phyloP scores from a whole-genome alignment of 768 basidiomycete genomes.

The Termitomyces sp. region DNA sequence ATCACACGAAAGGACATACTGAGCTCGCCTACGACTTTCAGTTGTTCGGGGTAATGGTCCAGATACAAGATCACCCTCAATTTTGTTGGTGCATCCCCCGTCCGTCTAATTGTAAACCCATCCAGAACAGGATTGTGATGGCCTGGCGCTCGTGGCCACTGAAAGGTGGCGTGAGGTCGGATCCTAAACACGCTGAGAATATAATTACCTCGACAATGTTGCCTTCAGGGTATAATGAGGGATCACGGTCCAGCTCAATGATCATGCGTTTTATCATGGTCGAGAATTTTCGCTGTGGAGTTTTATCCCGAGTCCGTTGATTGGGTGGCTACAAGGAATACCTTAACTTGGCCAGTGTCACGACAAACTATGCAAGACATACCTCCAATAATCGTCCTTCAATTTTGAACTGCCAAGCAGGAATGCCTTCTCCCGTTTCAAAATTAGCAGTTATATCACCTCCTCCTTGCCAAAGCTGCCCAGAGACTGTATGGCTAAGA shows the following conservation, averaged over 20 bases:
- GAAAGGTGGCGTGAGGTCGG: not conserved
- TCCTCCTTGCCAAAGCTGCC: conserved; percentile 79
- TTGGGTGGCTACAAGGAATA: conserved; percentile 42
- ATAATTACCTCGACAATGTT: conserved; percentile 82
- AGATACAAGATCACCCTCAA: conserved; percentile 82
- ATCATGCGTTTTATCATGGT: conserved; percentile 80
- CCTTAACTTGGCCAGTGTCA: conserved; percentile 1
- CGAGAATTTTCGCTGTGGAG: conserved; percentile 72
- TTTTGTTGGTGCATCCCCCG: conserved; percentile 74
- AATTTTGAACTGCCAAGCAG: conserved; percentile 83
- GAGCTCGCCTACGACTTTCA: conserved; percentile 72
- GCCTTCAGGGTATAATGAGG: conserved; percentile 72
- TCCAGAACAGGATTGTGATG: conserved; percentile 62
- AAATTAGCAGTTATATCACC: conserved; percentile 47
- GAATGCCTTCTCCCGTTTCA: conserved; percentile 85
- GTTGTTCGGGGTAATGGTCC: conserved; percentile 85
- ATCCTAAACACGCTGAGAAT: not conserved
- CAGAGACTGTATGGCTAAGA: conserved; percentile 81
- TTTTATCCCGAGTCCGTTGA: conserved; percentile 59
- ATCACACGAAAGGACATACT: conserved; percentile 31
- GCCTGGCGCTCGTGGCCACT: conserved; percentile 64
- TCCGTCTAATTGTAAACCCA: conserved; percentile 80
- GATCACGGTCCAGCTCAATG: conserved; percentile 84
- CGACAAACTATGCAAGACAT: conserved; percentile 16
- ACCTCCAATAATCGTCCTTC: conserved; percentile 87